phyloP scores from a whole-genome alignment of 2,329 filamentous ascomycete genomes.

The Geosmithia putterillii region DNA sequence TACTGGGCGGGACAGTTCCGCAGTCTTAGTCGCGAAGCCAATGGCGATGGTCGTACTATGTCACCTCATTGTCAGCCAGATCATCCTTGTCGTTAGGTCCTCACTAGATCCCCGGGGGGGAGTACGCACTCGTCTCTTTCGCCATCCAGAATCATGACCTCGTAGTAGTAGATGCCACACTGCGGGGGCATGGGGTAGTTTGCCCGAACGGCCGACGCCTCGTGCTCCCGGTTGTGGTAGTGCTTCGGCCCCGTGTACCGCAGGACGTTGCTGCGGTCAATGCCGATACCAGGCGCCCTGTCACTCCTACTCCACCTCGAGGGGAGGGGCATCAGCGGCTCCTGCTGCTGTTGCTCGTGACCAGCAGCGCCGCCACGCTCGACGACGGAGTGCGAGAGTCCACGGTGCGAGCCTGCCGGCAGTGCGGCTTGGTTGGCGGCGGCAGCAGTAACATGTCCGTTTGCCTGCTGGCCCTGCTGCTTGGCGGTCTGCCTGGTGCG shows the following conservation, averaged over 20 bases:
- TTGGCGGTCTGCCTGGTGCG: constrained; percentile 37
- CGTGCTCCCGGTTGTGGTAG: constrained; percentile 45
- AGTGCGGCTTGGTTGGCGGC: constrained; percentile 32
- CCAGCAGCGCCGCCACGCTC: constrained; percentile 69
- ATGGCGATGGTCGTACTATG: constrained; percentile 46
- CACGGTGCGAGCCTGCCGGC: constrained; percentile 49
- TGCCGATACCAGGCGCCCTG: constrained; percentile 60
- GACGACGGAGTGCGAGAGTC: constrained; percentile 70
- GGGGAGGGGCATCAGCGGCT: constrained; percentile 54
- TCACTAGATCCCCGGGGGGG: not conserved
- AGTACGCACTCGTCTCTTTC: constrained; percentile 42
- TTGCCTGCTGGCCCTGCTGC: constrained; percentile 5
- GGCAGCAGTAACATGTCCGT: constrained; percentile 30
- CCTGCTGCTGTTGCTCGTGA: constrained; percentile 69
- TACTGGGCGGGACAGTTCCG: constrained; percentile 41
- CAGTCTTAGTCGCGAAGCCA: constrained; percentile 45
- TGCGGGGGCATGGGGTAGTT: constrained; percentile 80
- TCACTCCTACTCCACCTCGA: constrained; percentile 73
- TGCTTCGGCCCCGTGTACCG: constrained; percentile 18
- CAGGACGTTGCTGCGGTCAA: constrained; percentile 20
- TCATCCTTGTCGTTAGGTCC: constrained; percentile 4
- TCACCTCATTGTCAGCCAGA: too few species aligned
- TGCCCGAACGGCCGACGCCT: constrained; percentile 71
- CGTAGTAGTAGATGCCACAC: constrained; percentile 91
- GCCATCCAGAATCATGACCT: constrained; percentile 43